Evolutionary conservation across 345 rosid species (phyloP), one percentile per base, ranked within the genome.

Genomic region (Corchorus capsularis): DNA sequence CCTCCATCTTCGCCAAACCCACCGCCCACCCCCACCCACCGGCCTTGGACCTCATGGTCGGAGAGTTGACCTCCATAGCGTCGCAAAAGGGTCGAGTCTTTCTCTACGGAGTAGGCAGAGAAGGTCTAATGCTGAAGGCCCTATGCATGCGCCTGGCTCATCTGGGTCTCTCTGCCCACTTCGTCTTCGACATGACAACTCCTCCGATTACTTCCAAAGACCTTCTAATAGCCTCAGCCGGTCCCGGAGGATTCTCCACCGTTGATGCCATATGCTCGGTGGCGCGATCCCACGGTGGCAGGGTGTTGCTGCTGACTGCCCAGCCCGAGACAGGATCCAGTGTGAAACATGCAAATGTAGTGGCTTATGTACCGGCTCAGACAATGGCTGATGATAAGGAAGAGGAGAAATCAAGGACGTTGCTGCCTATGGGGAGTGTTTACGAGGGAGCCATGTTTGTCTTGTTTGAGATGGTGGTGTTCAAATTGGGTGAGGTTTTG

Each of bases 381-480:
- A 95, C 98, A 11, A 93, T 93, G 97, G 96, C 94, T 6, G 81
- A 84, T 43, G 93, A 88, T 53, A 82, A 70, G 2, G 86, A 8
- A 2, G 88, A 17, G 75, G 72, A 15, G 39, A 63, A 45, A 9
- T 32, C 77, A 0, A 73, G 92, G 80, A 69, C 70, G 79, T 70
- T 95, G 86, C 74, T 95, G 83, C 99, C 98, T 61, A 95, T 93
- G 98, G 98, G 96, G 52, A 95, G 97, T 82, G 88, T 88, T 35
- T 95, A 89, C 69, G 97, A 93, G 84, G 97, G 98, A 64, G 91
- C 92, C 4, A 49, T 91, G 92, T 95, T 91, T 60, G 93, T 94
- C 63, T 75, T 91, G 94, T 94, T 93, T 80, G 99, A 95, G 87
- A 90, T 93, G 97, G 94, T 89, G 64, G 88, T 95, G 54, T 89